Evolutionary conservation across 2,329 filamentous ascomycete species (phyloP), one percentile per base, ranked within the genome.

Genomic region (Verticillium dahliae): DNA sequence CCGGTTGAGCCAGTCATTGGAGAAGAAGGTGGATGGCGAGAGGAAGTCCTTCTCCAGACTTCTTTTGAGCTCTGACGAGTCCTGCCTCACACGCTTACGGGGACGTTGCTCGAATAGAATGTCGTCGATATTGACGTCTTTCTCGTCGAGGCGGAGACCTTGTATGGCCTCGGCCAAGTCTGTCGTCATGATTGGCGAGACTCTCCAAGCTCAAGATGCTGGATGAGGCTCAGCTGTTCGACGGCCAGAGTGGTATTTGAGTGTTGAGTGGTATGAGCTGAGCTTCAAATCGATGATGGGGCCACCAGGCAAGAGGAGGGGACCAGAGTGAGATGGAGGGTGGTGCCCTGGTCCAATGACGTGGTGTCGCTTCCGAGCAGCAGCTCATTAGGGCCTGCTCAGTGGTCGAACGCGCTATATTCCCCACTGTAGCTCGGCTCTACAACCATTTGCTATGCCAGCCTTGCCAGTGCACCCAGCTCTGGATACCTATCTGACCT

Each of bases 1-100:
- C 61, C 85, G 85, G 73, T 97, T 92, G 62, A 99, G 84, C 92
- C 95, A 98, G 70, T 90, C 87, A 4, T 85, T 80, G 38, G 88
- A 92, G 77, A 99, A 97, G 2, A 84, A 83, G 5, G 87, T 83
- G 1, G 91, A 91, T 0, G 95, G 94, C 2, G 85, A 86, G 33
- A 99, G 80, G 69, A 94, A 95, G 56, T 90, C 87, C 60, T 82
- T 71, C 75, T 96, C 92, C 5, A 98, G 82, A 63, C 87, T 82
- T 56, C 79, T 78, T 75, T 91, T 91, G 63, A 94, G 78, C 37
- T 82, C 81, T n/a, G 86, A 80, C 45, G 82, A 80, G 74, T 82
- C 80, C 74, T 81, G 83, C 68, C 70, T 80, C 62, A 72, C 66
- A 63, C 75, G 76, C 66, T 78, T 78, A 62, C 74, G 76, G 57